Percentiles rank a stretch among this genome's conserved stretches.
Evolutionary conservation across 2,329 filamentous ascomycete species (phyloP).

Genomic region (Hortaea sp.): DNA sequence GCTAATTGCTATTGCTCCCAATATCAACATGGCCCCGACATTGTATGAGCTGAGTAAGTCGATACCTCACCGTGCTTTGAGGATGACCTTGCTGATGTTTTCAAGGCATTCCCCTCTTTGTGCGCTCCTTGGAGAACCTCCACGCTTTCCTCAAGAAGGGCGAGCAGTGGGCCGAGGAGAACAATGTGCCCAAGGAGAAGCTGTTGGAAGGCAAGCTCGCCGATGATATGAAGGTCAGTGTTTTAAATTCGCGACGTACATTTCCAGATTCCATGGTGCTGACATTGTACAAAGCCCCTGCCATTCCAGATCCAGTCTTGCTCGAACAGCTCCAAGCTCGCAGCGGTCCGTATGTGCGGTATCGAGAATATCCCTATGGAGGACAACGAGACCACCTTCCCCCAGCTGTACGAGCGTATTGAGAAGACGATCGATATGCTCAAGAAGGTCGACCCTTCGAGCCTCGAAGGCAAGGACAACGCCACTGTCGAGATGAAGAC

Average conservation of each 20-base stretch:
- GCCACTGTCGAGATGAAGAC: slow-evolving; percentile 30
- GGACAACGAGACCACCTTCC: slow-evolving; percentile 40
- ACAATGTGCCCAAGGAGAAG: slow-evolving; percentile 26
- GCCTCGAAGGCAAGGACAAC: slow-evolving; percentile 35
- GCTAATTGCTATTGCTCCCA: background rate
- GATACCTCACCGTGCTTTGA: background rate
- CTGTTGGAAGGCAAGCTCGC: slow-evolving; percentile 34
- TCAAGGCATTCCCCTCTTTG: slow-evolving; percentile 29
- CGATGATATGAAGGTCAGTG: slow-evolving; percentile 36
- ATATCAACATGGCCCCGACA: background rate
- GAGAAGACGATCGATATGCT: slow-evolving; percentile 38
- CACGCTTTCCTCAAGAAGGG: slow-evolving; percentile 35
- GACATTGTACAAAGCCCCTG: slow-evolving; percentile 21
- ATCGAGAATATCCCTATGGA: slow-evolving; percentile 24
- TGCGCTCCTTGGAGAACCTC: slow-evolving; percentile 35
- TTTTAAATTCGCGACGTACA: too few species aligned
- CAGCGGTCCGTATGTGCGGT: slow-evolving; percentile 30
- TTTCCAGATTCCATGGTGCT: background rate
- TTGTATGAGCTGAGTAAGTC: background rate
- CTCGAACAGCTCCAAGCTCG: slow-evolving; percentile 33
- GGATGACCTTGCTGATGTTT: background rate
- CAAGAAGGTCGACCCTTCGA: slow-evolving; percentile 31
- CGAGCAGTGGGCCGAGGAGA: slow-evolving; percentile 30
- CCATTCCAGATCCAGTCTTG: slow-evolving; percentile 39
- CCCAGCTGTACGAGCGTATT: slow-evolving; percentile 39